A percentile compares a stretch with the other conserved stretches of the same genome.
Conservation (phyloP, 805 yeast species). For the Yarrowia sp. region DNA sequence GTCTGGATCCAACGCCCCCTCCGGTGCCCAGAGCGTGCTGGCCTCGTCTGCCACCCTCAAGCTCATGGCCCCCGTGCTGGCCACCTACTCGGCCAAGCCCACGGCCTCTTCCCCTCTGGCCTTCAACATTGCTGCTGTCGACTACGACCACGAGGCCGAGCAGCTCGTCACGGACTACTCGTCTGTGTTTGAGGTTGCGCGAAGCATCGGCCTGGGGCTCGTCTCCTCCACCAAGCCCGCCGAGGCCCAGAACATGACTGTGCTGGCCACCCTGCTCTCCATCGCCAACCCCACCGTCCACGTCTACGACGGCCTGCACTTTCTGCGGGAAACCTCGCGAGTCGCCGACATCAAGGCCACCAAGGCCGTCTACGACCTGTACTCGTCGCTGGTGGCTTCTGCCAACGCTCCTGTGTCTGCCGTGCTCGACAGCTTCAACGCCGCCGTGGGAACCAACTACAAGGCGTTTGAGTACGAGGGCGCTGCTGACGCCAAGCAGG, state of each 20-base stretch:
- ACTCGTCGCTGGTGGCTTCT: slow-evolving; percentile 5
- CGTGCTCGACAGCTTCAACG: slow-evolving; percentile 58
- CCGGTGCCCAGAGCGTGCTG: slow-evolving; percentile 53
- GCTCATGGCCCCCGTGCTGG: slow-evolving; percentile 69
- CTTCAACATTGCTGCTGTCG: slow-evolving; percentile 78
- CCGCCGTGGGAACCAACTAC: slow-evolving; percentile 60
- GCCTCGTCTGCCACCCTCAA: slow-evolving; percentile 72
- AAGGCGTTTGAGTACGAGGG: slow-evolving; percentile 77
- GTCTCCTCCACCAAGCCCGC: slow-evolving; percentile 66
- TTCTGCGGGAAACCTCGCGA: slow-evolving; percentile 57
- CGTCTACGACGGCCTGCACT: slow-evolving; percentile 81
- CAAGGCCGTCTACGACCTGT: slow-evolving; percentile 36
- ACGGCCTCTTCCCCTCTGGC: slow-evolving; percentile 58
- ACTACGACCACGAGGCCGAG: slow-evolving; percentile 58
- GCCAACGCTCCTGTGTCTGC: slow-evolving; percentile 1
- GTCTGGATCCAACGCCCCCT: slow-evolving; percentile 36
- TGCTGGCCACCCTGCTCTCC: slow-evolving; percentile 70
- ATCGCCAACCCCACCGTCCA: slow-evolving; percentile 66
- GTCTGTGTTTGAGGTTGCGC: slow-evolving; percentile 66
- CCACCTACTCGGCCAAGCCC: slow-evolving; percentile 48
- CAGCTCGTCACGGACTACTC: slow-evolving; percentile 69
- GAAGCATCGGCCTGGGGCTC: slow-evolving; percentile 68
- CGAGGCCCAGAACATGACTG: slow-evolving; percentile 72
- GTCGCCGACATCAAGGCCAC: slow-evolving; percentile 45
- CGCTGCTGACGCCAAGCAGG: slow-evolving; percentile 63